These are phyloP conservation scores for Gamsiella multidivaricata DNA, from an alignment of 192 early-diverging fungal species.

Conservation along the genomic window DNA sequence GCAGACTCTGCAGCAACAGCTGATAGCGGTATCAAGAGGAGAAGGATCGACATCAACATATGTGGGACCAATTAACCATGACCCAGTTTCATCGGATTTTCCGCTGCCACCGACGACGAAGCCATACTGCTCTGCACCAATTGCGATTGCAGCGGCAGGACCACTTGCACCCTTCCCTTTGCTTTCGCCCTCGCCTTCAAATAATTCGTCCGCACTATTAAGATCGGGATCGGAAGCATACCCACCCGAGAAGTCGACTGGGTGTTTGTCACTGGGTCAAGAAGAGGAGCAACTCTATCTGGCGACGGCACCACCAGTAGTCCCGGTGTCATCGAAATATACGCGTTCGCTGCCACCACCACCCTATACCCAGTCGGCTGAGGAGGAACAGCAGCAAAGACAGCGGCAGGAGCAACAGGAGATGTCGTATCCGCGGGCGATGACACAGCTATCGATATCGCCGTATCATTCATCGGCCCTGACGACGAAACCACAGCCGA, in stretches of 20 bases:
- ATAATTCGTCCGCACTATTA: no score
- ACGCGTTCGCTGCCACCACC: conserved; percentile 33
- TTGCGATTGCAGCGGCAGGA: conserved; percentile 6
- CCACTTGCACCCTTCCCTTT: not conserved
- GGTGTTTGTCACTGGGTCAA: not conserved
- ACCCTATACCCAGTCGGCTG: conserved; percentile 33
- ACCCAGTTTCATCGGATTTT: not conserved
- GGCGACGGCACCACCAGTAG: conserved; percentile 8
- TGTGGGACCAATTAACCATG: not conserved
- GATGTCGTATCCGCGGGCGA: not conserved
- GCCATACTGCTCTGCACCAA: not conserved
- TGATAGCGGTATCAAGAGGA: not conserved
- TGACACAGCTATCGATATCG: not conserved
- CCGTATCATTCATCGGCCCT: not conserved
- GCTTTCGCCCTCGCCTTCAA: not conserved
- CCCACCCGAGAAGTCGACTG: conserved; percentile 31
- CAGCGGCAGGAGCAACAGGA: not conserved
- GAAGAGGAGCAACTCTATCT: conserved; percentile 33
- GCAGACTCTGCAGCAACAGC: not conserved
- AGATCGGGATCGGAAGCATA: not conserved
- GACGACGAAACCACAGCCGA: not conserved
- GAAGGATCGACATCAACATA: no score
- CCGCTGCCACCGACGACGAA: conserved; percentile 4
- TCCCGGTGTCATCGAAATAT: conserved; percentile 15
- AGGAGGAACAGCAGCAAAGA: not conserved